Base-by-base conservation (phyloP, 805 yeast genomes). In the Myxozyma mucilagina region DNA sequence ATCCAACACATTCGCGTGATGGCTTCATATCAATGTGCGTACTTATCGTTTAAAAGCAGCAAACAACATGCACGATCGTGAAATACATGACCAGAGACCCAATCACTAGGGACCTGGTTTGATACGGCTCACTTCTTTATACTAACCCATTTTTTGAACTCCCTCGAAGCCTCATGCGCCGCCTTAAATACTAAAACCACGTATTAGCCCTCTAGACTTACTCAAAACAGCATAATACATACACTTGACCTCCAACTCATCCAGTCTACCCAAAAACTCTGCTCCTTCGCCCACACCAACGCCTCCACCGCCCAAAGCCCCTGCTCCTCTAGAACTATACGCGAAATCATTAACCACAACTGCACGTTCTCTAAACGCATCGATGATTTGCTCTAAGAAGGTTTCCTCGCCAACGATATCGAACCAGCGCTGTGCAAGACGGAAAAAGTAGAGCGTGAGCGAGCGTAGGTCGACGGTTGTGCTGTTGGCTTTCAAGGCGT, bases 401-500 rank as follows among this genome's bases (percentile, higher is more conserved):
- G 83, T 87, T 18, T 78, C 77, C 71, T 90, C 94, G 24, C 79
- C 81, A 71, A 87, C 89, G 74, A 92, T 75, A 49, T 78, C 71
- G 9, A 87, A 81, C 97, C 98, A 93, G 68, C 86, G 84, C 56
- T 86, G 84, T 5, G 87, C 87, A 32, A 91, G 73, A 24, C 80
- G 76, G 67, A 87, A 89, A 73, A 83, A 94, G 68, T 88, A 82
- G 0, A 91, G 82, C 56, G 82, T 77, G 41, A 87, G 81, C 1
- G 84, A 73, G 64, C 87, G 87, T 32, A 90, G 71, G 69, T 90
- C 93, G n/a, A 90, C 77, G 18, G 81, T 75, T 0, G 72, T 72
- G 0, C 96, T 83, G 63, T 84, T 87, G 0, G 96, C 80, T 70
- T 88, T 89, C 51, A 92, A 85, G 39, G 97, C 96, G 70, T 91